A percentile compares a stretch with the other conserved stretches of the same genome.
Conservation (phyloP, 2,329 filamentous ascomycete species). For the Microsporum canis region DNA sequence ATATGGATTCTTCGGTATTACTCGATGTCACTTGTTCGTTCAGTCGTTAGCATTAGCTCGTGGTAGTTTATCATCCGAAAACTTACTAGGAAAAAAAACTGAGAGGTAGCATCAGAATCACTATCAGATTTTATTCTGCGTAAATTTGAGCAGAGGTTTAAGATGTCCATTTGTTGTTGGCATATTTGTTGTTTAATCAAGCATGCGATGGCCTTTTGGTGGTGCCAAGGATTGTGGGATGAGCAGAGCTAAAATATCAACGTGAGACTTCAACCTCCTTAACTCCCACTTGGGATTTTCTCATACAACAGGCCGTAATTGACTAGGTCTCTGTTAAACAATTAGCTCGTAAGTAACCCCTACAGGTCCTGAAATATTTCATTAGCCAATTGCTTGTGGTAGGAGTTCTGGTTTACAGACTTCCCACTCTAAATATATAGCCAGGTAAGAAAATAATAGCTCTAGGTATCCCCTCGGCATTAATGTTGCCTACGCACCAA, state of each 20-base stretch:
- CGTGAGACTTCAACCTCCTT: background rate
- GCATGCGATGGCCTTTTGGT: background rate
- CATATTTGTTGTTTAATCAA: background rate
- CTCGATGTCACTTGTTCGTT: background rate
- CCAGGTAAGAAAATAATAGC: background rate
- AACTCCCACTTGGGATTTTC: background rate
- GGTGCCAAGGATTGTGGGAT: background rate
- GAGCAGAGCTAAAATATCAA: too few relatives aligned
- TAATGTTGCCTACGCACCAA: background rate
- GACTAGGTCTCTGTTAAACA: too few relatives aligned
- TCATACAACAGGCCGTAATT: background rate
- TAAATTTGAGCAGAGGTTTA: background rate
- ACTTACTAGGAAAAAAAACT: background rate
- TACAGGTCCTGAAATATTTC: background rate
- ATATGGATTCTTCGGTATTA: background rate
- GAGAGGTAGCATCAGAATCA: background rate
- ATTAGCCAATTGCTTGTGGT: background rate
- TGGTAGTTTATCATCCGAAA: background rate
- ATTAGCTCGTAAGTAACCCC: background rate
- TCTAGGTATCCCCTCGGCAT: background rate
- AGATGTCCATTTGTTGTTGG: background rate
- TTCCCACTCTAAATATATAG: background rate
- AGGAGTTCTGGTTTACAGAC: too few relatives aligned
- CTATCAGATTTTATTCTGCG: background rate
- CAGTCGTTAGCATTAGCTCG: background rate